These are phyloP conservation scores for Kodamaea plutei DNA, from an alignment of 1,139 yeast species.

Conservation along the genomic window DNA sequence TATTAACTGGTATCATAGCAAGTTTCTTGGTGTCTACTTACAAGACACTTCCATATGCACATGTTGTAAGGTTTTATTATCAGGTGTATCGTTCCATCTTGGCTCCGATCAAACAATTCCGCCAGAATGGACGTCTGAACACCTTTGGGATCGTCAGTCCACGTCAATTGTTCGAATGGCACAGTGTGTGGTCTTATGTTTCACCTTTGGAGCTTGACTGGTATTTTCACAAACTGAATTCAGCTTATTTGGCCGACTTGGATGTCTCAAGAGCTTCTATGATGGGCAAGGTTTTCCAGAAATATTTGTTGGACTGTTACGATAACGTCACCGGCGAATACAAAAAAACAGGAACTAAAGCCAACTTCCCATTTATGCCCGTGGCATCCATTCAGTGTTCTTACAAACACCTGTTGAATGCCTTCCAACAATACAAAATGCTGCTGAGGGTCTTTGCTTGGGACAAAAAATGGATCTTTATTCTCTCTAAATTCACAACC, in stretches of 20 bases:
- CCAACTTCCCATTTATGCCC: constrained; percentile 64
- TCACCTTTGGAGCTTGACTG: constrained; percentile 79
- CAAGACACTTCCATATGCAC: constrained; percentile 69
- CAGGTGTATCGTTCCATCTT: constrained; percentile 38
- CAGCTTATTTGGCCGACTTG: constrained; percentile 78
- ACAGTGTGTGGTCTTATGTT: constrained; percentile 50
- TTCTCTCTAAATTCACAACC: constrained; percentile 57
- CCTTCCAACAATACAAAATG: constrained; percentile 56
- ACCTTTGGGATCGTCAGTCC: constrained; percentile 28
- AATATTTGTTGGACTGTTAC: constrained; percentile 37
- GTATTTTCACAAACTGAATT: constrained; percentile 80
- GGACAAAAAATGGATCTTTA: constrained; percentile 86
- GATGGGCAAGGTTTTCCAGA: constrained; percentile 51
- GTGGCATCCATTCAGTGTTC: constrained; percentile 67
- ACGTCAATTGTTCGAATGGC: constrained; percentile 40
- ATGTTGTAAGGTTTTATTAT: constrained; percentile 58
- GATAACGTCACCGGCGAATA: constrained; percentile 35
- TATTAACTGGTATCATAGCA: no score
- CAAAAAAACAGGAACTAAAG: constrained; percentile 14
- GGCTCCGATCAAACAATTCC: constrained; percentile 28
- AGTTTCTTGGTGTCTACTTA: constrained; percentile 26
- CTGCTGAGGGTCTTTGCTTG: constrained; percentile 66
- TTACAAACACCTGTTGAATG: constrained; percentile 67
- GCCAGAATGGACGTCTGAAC: constrained; percentile 22
- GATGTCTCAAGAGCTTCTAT: constrained; percentile 73